A percentile compares a stretch with the other conserved stretches of the same genome.
These are phyloP conservation scores for Breviolum minutum DNA, from an alignment of 73 alveolate species.

Conservation along the genomic window DNA sequence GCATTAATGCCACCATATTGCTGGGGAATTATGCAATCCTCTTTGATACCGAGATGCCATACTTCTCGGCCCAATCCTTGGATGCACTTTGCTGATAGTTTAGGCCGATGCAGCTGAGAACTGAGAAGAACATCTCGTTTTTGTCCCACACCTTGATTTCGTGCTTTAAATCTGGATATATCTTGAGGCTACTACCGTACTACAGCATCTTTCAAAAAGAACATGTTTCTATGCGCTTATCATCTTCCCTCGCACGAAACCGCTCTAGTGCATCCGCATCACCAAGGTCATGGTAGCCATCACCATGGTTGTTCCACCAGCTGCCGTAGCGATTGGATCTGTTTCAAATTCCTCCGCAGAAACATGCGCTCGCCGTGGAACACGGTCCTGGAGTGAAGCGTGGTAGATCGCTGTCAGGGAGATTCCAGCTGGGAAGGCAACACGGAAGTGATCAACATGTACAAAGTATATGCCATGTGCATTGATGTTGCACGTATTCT, in stretches of 20 bases:
- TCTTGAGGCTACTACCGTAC: too few relatives aligned
- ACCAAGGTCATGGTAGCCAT: conserved; percentile 31
- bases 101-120: background rate
- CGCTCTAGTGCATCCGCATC: background rate
- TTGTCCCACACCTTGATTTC: too few relatives aligned
- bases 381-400: background rate
- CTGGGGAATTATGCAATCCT: background rate
- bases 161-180: too few relatives aligned
- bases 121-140: too few relatives aligned
- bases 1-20: background rate
- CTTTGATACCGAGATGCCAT: conserved; percentile 29
- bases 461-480: too few relatives aligned
- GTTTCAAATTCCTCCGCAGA: conserved; percentile 37
- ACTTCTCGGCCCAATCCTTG: conserved; percentile 64
- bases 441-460: too few relatives aligned
- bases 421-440: too few relatives aligned
- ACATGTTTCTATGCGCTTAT: too few relatives aligned
- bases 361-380: background rate
- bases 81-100: background rate
- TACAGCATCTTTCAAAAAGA: too few relatives aligned
- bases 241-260: background rate
- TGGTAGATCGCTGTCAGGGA: too few relatives aligned
- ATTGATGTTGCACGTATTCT: too few relatives aligned
- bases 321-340: background rate
- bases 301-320: conserved; percentile 44